Evolutionary conservation across 805 yeast species (phyloP).

Genomic region (Candida morakotiae): DNA sequence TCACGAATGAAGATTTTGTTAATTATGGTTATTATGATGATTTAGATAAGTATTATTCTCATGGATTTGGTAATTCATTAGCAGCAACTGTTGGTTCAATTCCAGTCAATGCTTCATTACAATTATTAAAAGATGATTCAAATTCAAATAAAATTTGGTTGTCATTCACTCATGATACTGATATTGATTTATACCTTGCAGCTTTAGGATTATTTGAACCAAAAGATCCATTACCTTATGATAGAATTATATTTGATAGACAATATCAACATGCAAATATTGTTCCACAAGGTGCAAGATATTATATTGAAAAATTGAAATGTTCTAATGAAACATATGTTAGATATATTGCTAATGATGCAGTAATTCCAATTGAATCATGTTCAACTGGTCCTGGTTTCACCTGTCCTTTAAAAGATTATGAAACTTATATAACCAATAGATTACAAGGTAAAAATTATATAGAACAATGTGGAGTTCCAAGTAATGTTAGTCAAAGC

Average conservation of each 20-base stretch:
- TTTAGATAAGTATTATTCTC: constrained; percentile 50
- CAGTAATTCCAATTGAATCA: constrained; percentile 46
- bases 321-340: constrained; percentile 43
- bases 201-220: constrained; percentile 55
- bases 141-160: constrained; percentile 52
- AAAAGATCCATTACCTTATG: constrained; percentile 35
- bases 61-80: constrained; percentile 56
- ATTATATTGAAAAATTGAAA: constrained; percentile 45
- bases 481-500: constrained; percentile 10
- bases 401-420: constrained; percentile 27
- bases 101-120: constrained; percentile 40
- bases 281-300: constrained; percentile 56
- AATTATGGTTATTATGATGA: constrained; percentile 58
- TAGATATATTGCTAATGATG: constrained; percentile 49
- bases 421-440: constrained; percentile 7
- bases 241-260: constrained; percentile 21
- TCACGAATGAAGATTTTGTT: constrained; percentile 61
- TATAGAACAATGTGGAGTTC: constrained; percentile 13
- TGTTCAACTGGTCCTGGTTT: constrained; percentile 55
- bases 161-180: constrained; percentile 69
- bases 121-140: constrained; percentile 30
- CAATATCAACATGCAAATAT: constrained; percentile 33
- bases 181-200: constrained; percentile 51
- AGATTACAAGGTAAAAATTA: constrained; percentile 11
- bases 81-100: constrained; percentile 58